These are phyloP conservation scores for Pelargonium hybrid DNA, from an alignment of 441 rosid species.

Conservation along the genomic window DNA sequence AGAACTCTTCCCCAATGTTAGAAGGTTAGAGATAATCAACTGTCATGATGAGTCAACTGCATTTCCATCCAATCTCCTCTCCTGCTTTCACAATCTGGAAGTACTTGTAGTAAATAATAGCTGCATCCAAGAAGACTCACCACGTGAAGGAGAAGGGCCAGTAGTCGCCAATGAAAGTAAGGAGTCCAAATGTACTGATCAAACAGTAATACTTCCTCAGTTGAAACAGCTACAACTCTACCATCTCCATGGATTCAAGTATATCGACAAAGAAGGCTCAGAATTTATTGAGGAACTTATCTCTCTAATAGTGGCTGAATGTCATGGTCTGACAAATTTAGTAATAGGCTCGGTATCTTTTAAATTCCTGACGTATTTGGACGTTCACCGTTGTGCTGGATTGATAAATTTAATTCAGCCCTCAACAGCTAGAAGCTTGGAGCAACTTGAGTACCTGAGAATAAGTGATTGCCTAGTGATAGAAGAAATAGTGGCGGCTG, in stretches of 20 bases:
- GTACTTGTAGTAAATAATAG: background rate
- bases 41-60: background rate
- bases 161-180: background rate
- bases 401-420: background rate
- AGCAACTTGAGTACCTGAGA: background rate
- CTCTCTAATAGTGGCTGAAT: background rate
- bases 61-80: background rate
- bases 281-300: background rate
- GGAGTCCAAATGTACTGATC: no score
- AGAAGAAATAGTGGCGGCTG: background rate
- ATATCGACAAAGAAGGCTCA: background rate
- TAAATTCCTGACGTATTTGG: background rate
- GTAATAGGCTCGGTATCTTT: background rate
- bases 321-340: background rate
- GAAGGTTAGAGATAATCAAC: background rate
- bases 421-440: background rate
- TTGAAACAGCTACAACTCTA: background rate
- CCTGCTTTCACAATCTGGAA: background rate
- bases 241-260: background rate
- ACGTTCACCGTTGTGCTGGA: background rate
- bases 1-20: background rate
- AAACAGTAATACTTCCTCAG: background rate
- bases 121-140: background rate
- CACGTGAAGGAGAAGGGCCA: background rate
- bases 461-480: background rate